A percentile compares a stretch with the other conserved stretches of the same genome.
phyloP scores from a whole-genome alignment of 768 basidiomycete genomes.

The Tephrocybe rancida region DNA sequence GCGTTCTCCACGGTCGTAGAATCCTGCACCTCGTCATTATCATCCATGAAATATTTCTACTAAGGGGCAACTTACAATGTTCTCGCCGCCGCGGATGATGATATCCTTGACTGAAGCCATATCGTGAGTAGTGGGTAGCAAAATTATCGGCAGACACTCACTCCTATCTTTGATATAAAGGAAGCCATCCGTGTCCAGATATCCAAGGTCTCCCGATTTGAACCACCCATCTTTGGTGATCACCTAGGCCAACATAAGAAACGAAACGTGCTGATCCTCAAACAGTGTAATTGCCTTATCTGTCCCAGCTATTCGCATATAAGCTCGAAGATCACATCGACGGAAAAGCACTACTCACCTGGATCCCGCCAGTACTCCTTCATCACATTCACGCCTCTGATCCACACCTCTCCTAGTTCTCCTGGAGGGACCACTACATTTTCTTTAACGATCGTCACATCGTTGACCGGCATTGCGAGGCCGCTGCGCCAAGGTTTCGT shows the following conservation, averaged over 20 bases:
- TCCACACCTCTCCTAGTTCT: conserved; percentile 43
- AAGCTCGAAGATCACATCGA: not conserved
- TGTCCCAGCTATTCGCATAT: conserved; percentile 23
- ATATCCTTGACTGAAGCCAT: conserved; percentile 47
- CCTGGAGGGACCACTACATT: conserved; percentile 29
- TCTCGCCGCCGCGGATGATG: conserved; percentile 60
- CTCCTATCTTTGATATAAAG: conserved; percentile 48
- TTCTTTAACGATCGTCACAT: conserved; percentile 44
- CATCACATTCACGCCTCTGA: conserved; percentile 55
- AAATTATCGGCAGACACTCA: conserved; percentile 17
- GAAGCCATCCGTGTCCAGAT: conserved; percentile 50
- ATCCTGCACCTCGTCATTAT: conserved; percentile 24
- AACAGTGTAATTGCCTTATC: conserved; percentile 17
- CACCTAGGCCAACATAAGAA: conserved; percentile 26
- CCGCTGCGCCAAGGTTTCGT: conserved; percentile 30
- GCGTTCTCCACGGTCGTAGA: conserved; percentile 56
- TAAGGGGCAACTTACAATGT: conserved; percentile 48
- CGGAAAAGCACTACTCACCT: conserved; percentile 25
- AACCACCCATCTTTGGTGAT: conserved; percentile 52
- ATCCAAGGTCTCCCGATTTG: conserved; percentile 46
- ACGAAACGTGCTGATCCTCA: not conserved
- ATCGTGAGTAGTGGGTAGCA: not conserved
- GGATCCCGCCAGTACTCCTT: conserved; percentile 52
- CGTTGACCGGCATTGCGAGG: conserved; percentile 46
- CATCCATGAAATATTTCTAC: no score